Evolutionary conservation across 2,329 filamentous ascomycete genomes (phyloP), one percentile per base, ranked within the genome.

Genomic region (Paecilomyces dactylethromorphus): DNA sequence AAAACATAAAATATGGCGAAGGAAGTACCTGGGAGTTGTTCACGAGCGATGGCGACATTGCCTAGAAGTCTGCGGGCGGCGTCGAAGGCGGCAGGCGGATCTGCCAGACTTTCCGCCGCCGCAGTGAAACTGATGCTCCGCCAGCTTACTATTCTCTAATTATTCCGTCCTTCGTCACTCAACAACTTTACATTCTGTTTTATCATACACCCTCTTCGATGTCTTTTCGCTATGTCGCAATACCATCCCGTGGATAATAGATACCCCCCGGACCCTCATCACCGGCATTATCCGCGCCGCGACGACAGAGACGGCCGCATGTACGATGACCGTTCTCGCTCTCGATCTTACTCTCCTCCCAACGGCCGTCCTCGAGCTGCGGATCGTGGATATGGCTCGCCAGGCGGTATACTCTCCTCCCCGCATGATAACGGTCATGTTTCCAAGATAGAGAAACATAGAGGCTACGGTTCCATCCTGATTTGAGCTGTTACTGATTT

Each of bases 281-380:
- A 65, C n/a, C 60, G 71, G 55, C 65, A 64, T 0, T 68, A 68
- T 51, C 66, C 67, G 55, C 64, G 66, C 55, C 66, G 65, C 56
- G 69, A 74, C 54, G 72, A 78, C 58, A 68, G 71, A 56, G 75
- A 78, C 55, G 76, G 74, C 54, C 69, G 71, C 55, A 78, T 79
- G 72, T 80, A 80, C 63, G 77, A 80, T 63, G 79, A 80, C 60
- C 71, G 68, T 57, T 71, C 74, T 39, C 69, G 65, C 58, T 74
- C 75, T 35, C 69, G 69, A 58, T 75, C 75, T 50, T 59, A 62
- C 55, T 62, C 63, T 53, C 58, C 57, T 39, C 54, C 54, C 51
- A 53, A 58, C 51, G n/a, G 24, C 51, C 56, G 52, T 52, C 56
- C 63, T 22, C 54, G 59, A 59, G 57, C 58, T 53, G 53, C 58